Evolutionary conservation across 345 rosid species (phyloP).

Genomic region (Lenwebbia sp.): DNA sequence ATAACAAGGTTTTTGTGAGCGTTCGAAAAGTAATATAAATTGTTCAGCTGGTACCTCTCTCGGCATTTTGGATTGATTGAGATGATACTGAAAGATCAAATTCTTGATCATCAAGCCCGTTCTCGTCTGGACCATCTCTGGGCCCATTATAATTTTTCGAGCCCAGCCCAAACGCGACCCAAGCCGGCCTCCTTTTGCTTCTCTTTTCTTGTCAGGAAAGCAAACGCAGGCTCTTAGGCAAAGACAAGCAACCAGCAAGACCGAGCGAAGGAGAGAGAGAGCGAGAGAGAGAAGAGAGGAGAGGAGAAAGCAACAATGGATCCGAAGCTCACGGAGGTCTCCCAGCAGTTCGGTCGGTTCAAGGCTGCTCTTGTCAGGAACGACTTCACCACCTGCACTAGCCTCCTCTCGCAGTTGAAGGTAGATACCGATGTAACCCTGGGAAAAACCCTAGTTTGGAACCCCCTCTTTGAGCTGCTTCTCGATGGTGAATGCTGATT

Average conservation of each 20-base stretch:
- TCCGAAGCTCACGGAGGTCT: constrained; percentile 70
- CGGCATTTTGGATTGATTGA: neutral
- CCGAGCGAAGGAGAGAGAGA: neutral
- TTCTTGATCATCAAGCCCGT: neutral
- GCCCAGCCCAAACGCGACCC: neutral
- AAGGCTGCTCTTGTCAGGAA: constrained; percentile 72
- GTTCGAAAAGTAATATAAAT: neutral
- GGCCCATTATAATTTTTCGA: neutral
- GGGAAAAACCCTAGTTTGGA: constrained; percentile 16
- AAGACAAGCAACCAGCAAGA: neutral
- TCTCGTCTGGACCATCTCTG: neutral
- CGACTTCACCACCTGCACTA: constrained; percentile 42
- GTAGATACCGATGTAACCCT: constrained; percentile 8
- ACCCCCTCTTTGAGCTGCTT: neutral
- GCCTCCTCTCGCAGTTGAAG: constrained; percentile 76
- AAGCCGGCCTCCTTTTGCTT: neutral
- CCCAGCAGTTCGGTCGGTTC: constrained; percentile 79
- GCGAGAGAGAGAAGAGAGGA: neutral
- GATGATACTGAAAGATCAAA: neutral
- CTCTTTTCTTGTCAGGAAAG: constrained; percentile 6
- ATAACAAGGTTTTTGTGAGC: neutral
- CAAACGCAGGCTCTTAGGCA: neutral
- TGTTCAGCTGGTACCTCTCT: neutral
- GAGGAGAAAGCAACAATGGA: constrained; percentile 37
- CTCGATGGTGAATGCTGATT: neutral